phyloP scores from a whole-genome alignment of 805 yeast genomes.

The Candida ipomoeae region DNA sequence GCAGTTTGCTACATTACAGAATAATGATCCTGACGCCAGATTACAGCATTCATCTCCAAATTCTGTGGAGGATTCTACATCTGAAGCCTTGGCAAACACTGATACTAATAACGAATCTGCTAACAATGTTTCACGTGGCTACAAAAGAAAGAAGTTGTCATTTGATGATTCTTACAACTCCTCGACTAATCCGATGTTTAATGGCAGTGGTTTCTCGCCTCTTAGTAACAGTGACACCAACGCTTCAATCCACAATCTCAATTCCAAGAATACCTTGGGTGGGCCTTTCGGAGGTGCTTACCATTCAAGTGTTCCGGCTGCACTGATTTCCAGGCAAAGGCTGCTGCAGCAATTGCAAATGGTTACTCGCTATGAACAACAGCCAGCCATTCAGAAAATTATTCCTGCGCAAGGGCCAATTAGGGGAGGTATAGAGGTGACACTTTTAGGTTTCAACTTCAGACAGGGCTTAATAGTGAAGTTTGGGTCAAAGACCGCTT shows the following conservation, averaged over 20 bases:
- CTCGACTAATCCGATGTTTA: constrained; percentile 36
- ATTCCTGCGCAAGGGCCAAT: constrained; percentile 96
- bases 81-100: constrained; percentile 46
- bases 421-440: constrained; percentile 94
- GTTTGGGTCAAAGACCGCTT: constrained; percentile 76
- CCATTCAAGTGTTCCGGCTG: not conserved
- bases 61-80: constrained; percentile 56
- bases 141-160: constrained; percentile 47
- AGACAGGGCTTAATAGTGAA: constrained; percentile 76
- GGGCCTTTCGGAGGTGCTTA: constrained; percentile 1
- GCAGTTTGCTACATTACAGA: constrained; percentile 21
- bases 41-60: constrained; percentile 42
- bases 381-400: constrained; percentile 61
- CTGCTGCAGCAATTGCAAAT: constrained; percentile 17
- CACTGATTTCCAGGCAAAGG: constrained; percentile 14
- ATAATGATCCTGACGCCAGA: constrained; percentile 24
- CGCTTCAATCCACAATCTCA: constrained; percentile 22
- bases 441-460: constrained; percentile 83
- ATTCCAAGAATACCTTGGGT: constrained; percentile 5
- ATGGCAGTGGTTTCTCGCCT: constrained; percentile 44
- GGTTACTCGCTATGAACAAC: constrained; percentile 11
- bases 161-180: constrained; percentile 40
- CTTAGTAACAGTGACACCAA: constrained; percentile 43
- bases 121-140: constrained; percentile 25
- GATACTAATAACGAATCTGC: constrained; percentile 27